phyloP scores from a whole-genome alignment of 2,329 filamentous ascomycete species.

The Thelonectria discophora region DNA sequence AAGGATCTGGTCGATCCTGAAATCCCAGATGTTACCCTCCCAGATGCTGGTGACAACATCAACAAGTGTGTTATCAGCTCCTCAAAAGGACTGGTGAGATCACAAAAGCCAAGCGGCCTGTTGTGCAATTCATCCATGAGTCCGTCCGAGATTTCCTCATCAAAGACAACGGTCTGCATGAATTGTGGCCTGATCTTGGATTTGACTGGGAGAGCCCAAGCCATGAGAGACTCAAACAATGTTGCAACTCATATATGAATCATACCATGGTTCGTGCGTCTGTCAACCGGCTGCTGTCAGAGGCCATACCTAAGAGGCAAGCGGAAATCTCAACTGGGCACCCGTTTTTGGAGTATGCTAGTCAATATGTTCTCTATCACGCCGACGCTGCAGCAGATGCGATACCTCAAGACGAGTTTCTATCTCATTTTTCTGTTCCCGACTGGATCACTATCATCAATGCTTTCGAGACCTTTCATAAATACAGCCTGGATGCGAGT shows the following conservation, averaged over 20 bases:
- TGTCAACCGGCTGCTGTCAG: no score
- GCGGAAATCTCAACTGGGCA: constrained; percentile 35
- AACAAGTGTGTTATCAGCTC: constrained; percentile 49
- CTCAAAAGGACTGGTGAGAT: constrained; percentile 62
- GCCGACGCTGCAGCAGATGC: constrained; percentile 46
- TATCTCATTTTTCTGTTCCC: constrained; percentile 41
- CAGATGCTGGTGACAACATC: not conserved
- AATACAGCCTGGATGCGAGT: constrained; percentile 39
- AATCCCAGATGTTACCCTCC: constrained; percentile 28
- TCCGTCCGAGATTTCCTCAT: no score
- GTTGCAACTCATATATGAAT: constrained; percentile 53
- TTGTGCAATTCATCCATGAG: constrained; percentile 63
- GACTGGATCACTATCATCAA: constrained; percentile 46
- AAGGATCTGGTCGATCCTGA: constrained; percentile 40
- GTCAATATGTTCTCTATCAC: constrained; percentile 52
- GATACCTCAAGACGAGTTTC: constrained; percentile 44
- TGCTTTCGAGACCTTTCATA: constrained; percentile 41
- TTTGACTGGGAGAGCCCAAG: constrained; percentile 45
- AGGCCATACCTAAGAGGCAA: no score
- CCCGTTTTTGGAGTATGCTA: constrained; percentile 59
- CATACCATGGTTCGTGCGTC: no score
- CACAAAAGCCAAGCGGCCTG: constrained; percentile 44
- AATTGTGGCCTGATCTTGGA: constrained; percentile 46
- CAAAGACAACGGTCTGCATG: constrained; percentile 44
- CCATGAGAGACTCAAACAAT: constrained; percentile 55